Conservation (phyloP, 345 rosid species). For the Lumnitzera racemosa region DNA sequence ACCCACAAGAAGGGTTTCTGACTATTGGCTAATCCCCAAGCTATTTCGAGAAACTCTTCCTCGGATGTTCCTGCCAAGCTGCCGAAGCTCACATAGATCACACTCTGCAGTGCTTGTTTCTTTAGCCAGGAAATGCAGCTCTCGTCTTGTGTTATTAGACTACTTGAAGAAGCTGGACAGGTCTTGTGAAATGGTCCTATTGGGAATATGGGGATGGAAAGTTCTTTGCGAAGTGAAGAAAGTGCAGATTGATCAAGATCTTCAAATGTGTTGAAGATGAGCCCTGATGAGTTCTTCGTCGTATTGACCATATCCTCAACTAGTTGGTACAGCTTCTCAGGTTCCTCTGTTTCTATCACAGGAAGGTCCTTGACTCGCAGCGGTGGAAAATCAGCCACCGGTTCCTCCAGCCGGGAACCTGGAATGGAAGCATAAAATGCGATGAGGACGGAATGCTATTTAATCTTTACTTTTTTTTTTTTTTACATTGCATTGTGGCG, state of each 20-base stretch:
- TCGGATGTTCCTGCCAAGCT: conserved; percentile 32
- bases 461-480: no score
- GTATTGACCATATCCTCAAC: conserved; percentile 8
- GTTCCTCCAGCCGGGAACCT: conserved; percentile 32
- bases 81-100: conserved; percentile 61
- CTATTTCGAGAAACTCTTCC: conserved; percentile 36
- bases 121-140: conserved; percentile 46
- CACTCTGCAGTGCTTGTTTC: conserved; percentile 33
- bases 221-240: conserved; percentile 7
- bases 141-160: conserved; percentile 21
- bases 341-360: conserved; percentile 1
- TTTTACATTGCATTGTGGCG: no score
- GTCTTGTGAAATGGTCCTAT: conserved; percentile 47
- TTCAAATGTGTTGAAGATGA: conserved; percentile 47
- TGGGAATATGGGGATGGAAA: conserved; percentile 29
- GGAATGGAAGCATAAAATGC: background rate
- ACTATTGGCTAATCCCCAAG: conserved; percentile 46
- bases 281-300: conserved; percentile 24
- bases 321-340: background rate
- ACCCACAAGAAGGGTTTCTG: conserved; percentile 58
- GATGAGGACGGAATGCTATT: no score
- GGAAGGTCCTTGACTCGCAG: conserved; percentile 22
- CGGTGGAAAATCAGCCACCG: conserved; percentile 23
- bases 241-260: conserved; percentile 36
- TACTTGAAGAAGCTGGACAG: conserved; percentile 18